These are phyloP conservation scores for Euclidium syriacum DNA, from an alignment of 345 rosid species.

Conservation along the genomic window DNA sequence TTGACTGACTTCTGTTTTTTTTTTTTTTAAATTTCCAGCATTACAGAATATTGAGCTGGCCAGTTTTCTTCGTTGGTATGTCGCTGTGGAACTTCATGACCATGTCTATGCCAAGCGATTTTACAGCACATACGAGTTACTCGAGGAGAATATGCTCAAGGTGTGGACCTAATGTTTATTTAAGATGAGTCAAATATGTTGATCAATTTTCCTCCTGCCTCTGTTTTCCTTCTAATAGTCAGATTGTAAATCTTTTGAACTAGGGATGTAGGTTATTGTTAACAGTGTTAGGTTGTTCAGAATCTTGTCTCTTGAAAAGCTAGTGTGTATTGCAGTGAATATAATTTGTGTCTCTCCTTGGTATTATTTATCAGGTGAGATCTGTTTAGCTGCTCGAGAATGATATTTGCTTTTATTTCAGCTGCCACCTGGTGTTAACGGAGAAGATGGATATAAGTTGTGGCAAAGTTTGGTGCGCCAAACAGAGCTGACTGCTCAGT, in stretches of 20 bases:
- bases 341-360: neutral
- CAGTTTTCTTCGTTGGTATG: constrained; percentile 96
- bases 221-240: neutral
- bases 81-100: constrained; percentile 86
- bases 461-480: constrained; percentile 97
- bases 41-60: constrained; percentile 79
- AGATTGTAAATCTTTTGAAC: neutral
- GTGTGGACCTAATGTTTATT: constrained; percentile 33
- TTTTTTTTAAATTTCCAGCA: constrained; percentile 52
- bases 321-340: constrained; percentile 1
- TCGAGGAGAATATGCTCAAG: constrained; percentile 70
- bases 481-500: constrained; percentile 91
- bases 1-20: constrained; percentile 24
- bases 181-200: neutral
- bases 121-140: constrained; percentile 70
- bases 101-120: constrained; percentile 77
- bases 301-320: neutral
- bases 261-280: constrained; percentile 1
- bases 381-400: constrained; percentile 10
- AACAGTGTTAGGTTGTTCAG: neutral
- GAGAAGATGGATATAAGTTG: constrained; percentile 70
- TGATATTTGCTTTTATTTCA: constrained; percentile 31
- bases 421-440: constrained; percentile 54
- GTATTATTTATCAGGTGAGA: neutral
- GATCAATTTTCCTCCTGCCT: neutral